phyloP scores from a whole-genome alignment of 805 yeast genomes.

The Candida takata region DNA sequence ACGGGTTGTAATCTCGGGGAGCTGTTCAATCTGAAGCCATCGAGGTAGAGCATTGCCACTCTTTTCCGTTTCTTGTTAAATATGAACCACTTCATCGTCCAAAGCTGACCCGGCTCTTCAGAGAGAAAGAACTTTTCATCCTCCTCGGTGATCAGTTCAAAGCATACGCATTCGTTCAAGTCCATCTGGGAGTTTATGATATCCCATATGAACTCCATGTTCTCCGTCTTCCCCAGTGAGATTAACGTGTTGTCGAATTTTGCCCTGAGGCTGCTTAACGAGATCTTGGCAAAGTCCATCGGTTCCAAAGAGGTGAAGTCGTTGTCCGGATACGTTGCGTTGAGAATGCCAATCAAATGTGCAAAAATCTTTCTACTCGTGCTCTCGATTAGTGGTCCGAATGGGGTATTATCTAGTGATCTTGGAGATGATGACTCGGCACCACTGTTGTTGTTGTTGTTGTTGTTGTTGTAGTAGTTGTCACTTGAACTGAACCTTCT shows the following conservation, averaged over 20 bases:
- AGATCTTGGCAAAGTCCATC: slow-evolving; percentile 50
- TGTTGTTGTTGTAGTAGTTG: slow-evolving; percentile 3
- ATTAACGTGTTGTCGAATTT: slow-evolving; percentile 73
- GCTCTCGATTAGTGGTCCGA: slow-evolving; percentile 86
- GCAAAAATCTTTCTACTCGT: slow-evolving; percentile 87
- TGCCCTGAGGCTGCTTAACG: slow-evolving; percentile 43
- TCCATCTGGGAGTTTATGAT: slow-evolving; percentile 78
- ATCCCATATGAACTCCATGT: slow-evolving; percentile 73
- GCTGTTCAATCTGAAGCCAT: slow-evolving; percentile 38
- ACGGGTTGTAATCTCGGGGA: slow-evolving; percentile 31
- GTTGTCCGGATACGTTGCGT: slow-evolving; percentile 92
- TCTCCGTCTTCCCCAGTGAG: slow-evolving; percentile 51
- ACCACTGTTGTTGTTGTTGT: slow-evolving; percentile 1
- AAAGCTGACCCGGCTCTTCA: slow-evolving; percentile 24
- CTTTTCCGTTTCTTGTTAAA: slow-evolving; percentile 88
- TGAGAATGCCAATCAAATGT: slow-evolving; percentile 80
- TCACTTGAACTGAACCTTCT: slow-evolving; percentile 29
- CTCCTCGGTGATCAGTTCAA: slow-evolving; percentile 47
- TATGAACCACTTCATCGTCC: slow-evolving; percentile 75
- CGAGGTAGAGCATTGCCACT: slow-evolving; percentile 78
- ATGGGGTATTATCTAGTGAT: slow-evolving; percentile 45
- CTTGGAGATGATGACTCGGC: slow-evolving; percentile 10
- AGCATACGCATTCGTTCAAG: slow-evolving; percentile 45
- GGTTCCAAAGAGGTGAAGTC: slow-evolving; percentile 89
- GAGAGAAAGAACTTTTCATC: slow-evolving; percentile 19